Evolutionary conservation across 2,329 filamentous ascomycete genomes (phyloP).

Genomic region (Trichoderma citrinoviride): DNA sequence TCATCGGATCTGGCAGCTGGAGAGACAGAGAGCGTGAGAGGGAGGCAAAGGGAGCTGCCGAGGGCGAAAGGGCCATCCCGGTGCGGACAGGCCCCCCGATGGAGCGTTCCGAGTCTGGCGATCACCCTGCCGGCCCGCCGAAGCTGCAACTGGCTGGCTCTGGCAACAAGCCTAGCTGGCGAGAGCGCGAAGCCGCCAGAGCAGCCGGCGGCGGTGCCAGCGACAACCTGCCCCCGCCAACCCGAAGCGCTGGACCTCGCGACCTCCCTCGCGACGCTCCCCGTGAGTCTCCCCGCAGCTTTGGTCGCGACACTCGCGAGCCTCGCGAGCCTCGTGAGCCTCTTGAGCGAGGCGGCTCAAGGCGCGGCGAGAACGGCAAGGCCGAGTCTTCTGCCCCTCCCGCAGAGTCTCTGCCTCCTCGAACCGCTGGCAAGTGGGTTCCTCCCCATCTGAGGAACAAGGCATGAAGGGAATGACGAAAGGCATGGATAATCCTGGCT

Average conservation of each 20-base stretch:
- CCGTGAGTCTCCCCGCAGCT: neutral
- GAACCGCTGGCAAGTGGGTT: slow-evolving; percentile 59
- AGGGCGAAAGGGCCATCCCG: slow-evolving; percentile 24
- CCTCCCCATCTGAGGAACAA: slow-evolving; percentile 46
- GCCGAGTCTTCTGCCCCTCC: slow-evolving; percentile 43
- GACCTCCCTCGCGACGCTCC: neutral
- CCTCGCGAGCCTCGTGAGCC: slow-evolving; percentile 38
- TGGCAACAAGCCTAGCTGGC: slow-evolving; percentile 66
- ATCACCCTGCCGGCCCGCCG: slow-evolving; percentile 51
- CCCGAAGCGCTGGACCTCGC: slow-evolving; percentile 20
- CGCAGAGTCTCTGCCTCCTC: slow-evolving; percentile 51
- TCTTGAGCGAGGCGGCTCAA: slow-evolving; percentile 45
- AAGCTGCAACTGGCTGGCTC: slow-evolving; percentile 59
- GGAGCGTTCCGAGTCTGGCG: slow-evolving; percentile 50
- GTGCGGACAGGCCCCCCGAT: slow-evolving; percentile 33
- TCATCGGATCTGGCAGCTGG: slow-evolving; percentile 43
- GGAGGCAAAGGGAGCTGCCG: slow-evolving; percentile 31
- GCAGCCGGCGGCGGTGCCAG: slow-evolving; percentile 33
- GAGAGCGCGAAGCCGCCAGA: slow-evolving; percentile 64
- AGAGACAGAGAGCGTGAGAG: slow-evolving; percentile 40
- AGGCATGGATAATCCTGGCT: slow-evolving; percentile 21
- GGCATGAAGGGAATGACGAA: slow-evolving; percentile 24
- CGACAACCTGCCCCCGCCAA: slow-evolving; percentile 18
- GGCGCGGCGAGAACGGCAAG: slow-evolving; percentile 42
- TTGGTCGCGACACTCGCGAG: slow-evolving; percentile 31